A percentile compares a stretch with the other conserved stretches of the same genome.
phyloP scores from a whole-genome alignment of 2,329 filamentous ascomycete genomes.

The Malbranchea zuffiana region DNA sequence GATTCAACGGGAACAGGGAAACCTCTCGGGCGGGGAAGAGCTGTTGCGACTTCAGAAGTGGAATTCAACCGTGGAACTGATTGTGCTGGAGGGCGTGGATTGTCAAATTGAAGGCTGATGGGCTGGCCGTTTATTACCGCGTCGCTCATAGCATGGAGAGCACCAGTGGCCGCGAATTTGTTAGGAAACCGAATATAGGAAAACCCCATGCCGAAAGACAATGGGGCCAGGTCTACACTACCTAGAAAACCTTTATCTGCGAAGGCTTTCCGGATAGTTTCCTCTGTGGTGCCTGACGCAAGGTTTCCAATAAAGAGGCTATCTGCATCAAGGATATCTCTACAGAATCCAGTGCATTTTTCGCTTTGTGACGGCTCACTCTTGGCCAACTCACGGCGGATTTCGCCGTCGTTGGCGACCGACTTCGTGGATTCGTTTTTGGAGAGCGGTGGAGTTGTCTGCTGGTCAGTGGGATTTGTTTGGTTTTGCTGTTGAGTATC shows the following conservation, averaged over 20 bases:
- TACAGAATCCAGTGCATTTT: no score
- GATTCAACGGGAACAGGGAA: no score
- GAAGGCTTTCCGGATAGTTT: slow-evolving; percentile 29
- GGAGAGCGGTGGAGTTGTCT: not conserved
- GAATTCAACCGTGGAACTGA: no score
- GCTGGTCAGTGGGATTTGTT: not conserved
- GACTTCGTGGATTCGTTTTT: not conserved
- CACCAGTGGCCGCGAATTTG: slow-evolving; percentile 25
- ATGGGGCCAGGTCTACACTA: slow-evolving; percentile 25
- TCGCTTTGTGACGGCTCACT: no score
- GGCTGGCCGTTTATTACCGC: slow-evolving; percentile 28
- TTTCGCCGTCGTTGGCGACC: no score
- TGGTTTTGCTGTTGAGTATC: not conserved
- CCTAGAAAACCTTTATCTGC: slow-evolving; percentile 29
- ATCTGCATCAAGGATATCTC: slow-evolving; percentile 5
- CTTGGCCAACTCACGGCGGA: no score
- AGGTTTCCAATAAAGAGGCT: slow-evolving; percentile 33
- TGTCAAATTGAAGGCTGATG: slow-evolving; percentile 33
- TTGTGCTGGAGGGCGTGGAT: no score
- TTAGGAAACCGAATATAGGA: slow-evolving; percentile 31
- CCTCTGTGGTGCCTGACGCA: slow-evolving; percentile 29
- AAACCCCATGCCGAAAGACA: slow-evolving; percentile 30
- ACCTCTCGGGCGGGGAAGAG: no score
- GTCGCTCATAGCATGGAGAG: slow-evolving; percentile 23
- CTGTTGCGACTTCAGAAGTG: no score